phyloP scores from a whole-genome alignment of 106 monocot species.

The Acorus gramineus region DNA sequence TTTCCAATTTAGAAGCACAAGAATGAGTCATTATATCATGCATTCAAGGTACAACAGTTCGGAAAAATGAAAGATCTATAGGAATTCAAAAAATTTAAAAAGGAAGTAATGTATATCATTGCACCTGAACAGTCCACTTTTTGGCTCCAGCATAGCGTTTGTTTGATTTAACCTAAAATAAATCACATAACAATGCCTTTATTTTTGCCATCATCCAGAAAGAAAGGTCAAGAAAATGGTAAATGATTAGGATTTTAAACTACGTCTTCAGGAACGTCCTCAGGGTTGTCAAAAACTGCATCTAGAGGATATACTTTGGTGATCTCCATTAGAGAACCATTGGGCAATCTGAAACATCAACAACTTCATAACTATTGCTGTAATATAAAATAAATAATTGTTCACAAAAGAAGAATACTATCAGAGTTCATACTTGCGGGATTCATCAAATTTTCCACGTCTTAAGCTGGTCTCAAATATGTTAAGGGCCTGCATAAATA shows the following conservation, averaged over 20 bases:
- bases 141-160: constrained; percentile 82
- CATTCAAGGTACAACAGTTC: too few species aligned
- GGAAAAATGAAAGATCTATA: neutral
- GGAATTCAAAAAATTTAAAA: neutral
- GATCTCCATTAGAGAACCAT: constrained; percentile 91
- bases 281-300: constrained; percentile 82
- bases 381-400: neutral
- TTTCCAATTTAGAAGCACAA: neutral
- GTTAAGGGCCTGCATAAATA: constrained; percentile 60
- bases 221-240: too few species aligned
- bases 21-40: neutral
- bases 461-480: constrained; percentile 92
- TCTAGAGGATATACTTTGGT: constrained; percentile 85
- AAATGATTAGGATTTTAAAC: neutral
- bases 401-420: neutral
- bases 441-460: constrained; percentile 89
- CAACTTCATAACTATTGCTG: neutral
- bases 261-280: constrained; percentile 97
- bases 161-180: constrained; percentile 66
- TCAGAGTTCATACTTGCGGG: constrained; percentile 42
- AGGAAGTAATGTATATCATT: neutral
- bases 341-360: constrained; percentile 45
- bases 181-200: neutral
- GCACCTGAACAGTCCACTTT: constrained; percentile 94
- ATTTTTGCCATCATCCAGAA: too few species aligned